Percentiles rank a stretch among this genome's conserved stretches.
phyloP scores from a whole-genome alignment of 164 flowering plant genomes.

The Annona cherimola region DNA sequence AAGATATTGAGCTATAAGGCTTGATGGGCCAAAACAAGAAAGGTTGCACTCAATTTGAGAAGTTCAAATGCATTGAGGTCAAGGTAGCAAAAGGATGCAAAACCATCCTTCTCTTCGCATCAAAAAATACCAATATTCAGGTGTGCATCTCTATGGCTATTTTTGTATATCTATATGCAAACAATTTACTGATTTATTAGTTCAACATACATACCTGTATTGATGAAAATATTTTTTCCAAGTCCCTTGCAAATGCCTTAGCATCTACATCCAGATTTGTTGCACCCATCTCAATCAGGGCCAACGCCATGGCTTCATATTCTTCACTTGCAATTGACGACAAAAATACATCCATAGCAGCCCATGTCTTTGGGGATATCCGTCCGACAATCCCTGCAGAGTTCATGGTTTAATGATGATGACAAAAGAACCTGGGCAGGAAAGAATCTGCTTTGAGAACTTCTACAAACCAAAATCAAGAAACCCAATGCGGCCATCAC shows the following conservation, averaged over 20 bases:
- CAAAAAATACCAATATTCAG: not conserved
- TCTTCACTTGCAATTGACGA: constrained; percentile 69
- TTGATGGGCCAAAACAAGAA: no score
- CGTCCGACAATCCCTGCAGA: constrained; percentile 90
- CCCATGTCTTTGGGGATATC: constrained; percentile 92
- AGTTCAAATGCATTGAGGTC: not conserved
- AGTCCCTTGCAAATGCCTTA: constrained; percentile 75
- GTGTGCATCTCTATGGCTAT: not conserved
- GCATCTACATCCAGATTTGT: constrained; percentile 63
- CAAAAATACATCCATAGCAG: constrained; percentile 85
- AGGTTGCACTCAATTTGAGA: no score
- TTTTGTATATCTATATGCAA: not conserved
- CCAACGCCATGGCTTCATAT: constrained; percentile 87
- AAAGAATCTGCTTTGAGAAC: not conserved
- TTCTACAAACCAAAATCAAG: constrained; percentile 77
- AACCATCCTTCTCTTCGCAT: no score
- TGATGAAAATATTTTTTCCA: constrained; percentile 82
- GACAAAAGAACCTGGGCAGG: not conserved
- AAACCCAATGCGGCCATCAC: constrained; percentile 95
- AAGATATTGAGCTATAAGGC: no score
- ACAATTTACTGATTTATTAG: not conserved
- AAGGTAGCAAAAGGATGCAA: not conserved
- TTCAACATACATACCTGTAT: constrained; percentile 44
- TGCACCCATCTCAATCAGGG: constrained; percentile 92
- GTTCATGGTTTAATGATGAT: not conserved